phyloP scores from a whole-genome alignment of 306 rosid species.

The Rubus parviflorus region DNA sequence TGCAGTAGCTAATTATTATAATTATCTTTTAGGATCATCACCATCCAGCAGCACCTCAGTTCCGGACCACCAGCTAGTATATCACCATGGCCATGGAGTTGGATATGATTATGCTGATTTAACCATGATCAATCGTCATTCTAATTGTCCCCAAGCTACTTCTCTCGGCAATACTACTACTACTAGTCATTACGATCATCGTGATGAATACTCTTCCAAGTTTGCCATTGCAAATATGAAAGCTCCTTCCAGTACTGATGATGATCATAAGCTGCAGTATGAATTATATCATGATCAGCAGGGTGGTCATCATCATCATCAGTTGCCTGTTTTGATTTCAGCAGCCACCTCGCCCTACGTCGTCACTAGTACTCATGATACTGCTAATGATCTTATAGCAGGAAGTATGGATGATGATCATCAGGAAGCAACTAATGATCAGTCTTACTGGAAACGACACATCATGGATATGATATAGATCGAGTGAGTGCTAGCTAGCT shows the following conservation, averaged over 20 bases:
- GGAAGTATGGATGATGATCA: background rate
- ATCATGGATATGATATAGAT: constrained; percentile 29
- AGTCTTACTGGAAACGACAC: constrained; percentile 52
- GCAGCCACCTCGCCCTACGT: background rate
- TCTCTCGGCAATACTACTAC: background rate
- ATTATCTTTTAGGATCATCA: constrained; percentile 36
- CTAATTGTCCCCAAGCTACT: background rate
- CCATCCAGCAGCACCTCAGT: constrained; percentile 21
- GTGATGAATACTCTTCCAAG: background rate
- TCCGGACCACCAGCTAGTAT: constrained; percentile 23
- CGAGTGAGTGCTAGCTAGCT: constrained; percentile 24
- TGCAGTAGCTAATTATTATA: background rate
- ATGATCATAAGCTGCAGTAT: background rate
- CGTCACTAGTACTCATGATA: background rate
- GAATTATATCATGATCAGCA: background rate
- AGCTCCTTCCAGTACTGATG: background rate
- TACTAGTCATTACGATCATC: background rate
- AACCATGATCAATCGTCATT: background rate
- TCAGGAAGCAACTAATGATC: constrained; percentile 36
- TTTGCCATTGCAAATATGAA: background rate
- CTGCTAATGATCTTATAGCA: constrained; percentile 36
- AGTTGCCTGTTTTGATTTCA: constrained; percentile 43
- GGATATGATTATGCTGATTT: background rate
- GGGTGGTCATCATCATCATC: constrained; percentile 1
- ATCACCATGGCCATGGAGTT: background rate